Evolutionary conservation across 441 rosid genomes (phyloP).

Genomic region (Viola pubescens): DNA sequence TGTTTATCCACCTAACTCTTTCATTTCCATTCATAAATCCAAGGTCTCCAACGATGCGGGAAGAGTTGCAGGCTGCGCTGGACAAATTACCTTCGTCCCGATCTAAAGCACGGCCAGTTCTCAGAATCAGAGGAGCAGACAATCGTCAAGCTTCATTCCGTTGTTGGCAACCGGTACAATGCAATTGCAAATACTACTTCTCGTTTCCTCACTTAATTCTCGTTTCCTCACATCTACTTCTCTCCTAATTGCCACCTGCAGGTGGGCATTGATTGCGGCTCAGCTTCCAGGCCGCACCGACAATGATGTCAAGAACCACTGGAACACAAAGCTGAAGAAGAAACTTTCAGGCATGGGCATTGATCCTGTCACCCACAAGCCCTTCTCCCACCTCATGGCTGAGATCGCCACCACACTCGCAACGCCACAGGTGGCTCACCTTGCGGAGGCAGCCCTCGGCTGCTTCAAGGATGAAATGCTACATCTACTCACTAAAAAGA

Average conservation of each 20-base stretch:
- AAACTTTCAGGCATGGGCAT: conserved; percentile 93
- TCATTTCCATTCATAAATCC: neutral
- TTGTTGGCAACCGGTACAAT: conserved; percentile 20
- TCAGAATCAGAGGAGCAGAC: conserved; percentile 66
- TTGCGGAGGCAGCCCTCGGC: conserved; percentile 90
- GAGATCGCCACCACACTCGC: conserved; percentile 90
- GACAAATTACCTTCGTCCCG: conserved; percentile 86
- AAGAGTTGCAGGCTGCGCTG: conserved; percentile 78
- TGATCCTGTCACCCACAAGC: conserved; percentile 96
- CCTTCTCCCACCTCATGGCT: conserved; percentile 95
- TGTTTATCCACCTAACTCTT: neutral
- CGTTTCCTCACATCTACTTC: neutral
- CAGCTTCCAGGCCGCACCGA: conserved; percentile 91
- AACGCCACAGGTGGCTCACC: conserved; percentile 85
- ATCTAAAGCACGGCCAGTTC: conserved; percentile 67
- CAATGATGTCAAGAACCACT: conserved; percentile 84
- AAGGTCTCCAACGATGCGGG: conserved; percentile 74
- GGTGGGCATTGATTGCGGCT: conserved; percentile 92
- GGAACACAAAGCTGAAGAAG: conserved; percentile 96
- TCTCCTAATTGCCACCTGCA: conserved; percentile 19
- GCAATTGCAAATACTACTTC: neutral
- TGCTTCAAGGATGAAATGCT: conserved; percentile 98
- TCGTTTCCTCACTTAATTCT: neutral
- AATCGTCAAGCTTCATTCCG: conserved; percentile 71
- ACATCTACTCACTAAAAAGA: conserved; percentile 90